Percentiles rank a stretch among this genome's conserved stretches.
Evolutionary conservation across 2,329 filamentous ascomycete genomes (phyloP).

Genomic region (Cercospora berteroae): DNA sequence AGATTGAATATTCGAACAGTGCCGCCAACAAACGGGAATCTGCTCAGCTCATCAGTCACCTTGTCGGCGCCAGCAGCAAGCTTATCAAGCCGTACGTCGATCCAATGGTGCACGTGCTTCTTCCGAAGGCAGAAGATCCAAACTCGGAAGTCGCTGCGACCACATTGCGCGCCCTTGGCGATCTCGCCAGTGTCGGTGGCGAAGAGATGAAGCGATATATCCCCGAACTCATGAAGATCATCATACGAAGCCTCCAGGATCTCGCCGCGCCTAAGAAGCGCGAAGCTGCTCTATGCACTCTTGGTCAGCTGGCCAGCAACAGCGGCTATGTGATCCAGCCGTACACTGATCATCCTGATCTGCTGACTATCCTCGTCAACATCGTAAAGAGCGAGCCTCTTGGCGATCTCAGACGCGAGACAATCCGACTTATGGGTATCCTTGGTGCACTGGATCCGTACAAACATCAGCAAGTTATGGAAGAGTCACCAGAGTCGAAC

Average conservation of each 20-base stretch:
- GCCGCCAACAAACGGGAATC: conserved; percentile 95
- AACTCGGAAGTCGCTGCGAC: conserved; percentile 89
- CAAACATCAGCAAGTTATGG: conserved; percentile 91
- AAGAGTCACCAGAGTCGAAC: conserved; percentile 80
- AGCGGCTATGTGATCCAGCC: conserved; percentile 97
- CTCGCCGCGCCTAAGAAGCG: conserved; percentile 86
- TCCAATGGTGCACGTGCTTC: conserved; percentile 89
- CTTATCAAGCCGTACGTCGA: conserved; percentile 96
- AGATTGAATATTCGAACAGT: conserved; percentile 93
- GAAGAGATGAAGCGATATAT: conserved; percentile 93
- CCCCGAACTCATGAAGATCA: conserved; percentile 87
- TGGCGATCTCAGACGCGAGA: conserved; percentile 82
- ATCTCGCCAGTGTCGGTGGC: conserved; percentile 89
- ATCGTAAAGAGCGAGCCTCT: conserved; percentile 93
- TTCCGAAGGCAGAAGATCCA: conserved; percentile 84
- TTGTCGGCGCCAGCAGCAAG: conserved; percentile 88
- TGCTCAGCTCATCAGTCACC: conserved; percentile 83
- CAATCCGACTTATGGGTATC: conserved; percentile 94
- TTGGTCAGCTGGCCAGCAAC: conserved; percentile 91
- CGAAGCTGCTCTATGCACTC: conserved; percentile 83
- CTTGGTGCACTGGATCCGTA: conserved; percentile 93
- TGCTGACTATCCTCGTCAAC: conserved; percentile 86
- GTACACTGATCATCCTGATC: conserved; percentile 89
- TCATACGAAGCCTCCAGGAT: conserved; percentile 90
- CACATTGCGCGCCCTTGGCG: conserved; percentile 91